phyloP scores from a whole-genome alignment of 2,329 filamentous ascomycete species.

The Arthrobotrys iridis region DNA sequence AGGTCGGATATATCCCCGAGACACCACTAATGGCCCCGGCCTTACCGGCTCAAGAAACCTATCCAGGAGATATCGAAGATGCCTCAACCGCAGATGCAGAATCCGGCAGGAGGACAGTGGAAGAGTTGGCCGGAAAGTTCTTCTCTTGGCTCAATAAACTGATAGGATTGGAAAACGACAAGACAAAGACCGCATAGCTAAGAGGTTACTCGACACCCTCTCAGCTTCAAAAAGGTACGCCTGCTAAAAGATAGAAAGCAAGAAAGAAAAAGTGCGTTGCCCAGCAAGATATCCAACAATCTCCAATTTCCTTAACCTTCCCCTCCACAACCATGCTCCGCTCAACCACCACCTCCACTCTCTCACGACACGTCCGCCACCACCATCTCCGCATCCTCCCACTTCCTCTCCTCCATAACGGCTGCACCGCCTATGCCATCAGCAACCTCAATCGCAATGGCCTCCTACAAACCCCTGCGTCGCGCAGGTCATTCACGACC shows the following conservation, averaged over 20 bases:
- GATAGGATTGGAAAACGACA: constrained; percentile 7
- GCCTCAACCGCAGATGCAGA: background rate
- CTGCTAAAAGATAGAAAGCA: too few species aligned
- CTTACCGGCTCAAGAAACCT: background rate
- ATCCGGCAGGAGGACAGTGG: background rate
- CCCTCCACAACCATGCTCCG: constrained; percentile 30
- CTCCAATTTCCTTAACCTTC: background rate
- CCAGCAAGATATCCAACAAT: constrained; percentile 35
- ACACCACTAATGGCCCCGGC: background rate
- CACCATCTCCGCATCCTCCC: constrained; percentile 22
- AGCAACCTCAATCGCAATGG: background rate
- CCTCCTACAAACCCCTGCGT: constrained; percentile 18
- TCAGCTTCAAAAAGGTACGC: background rate
- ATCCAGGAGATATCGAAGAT: background rate
- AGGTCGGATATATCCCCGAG: background rate
- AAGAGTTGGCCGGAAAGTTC: constrained; percentile 2
- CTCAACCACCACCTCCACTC: constrained; percentile 13
- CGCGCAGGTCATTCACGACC: too few species aligned
- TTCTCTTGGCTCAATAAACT: constrained; percentile 16
- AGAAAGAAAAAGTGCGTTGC: constrained; percentile 15
- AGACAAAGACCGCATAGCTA: background rate
- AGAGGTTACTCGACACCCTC: too few species aligned
- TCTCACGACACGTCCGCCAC: constrained; percentile 34
- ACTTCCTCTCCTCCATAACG: constrained; percentile 1
- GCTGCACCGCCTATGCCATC: background rate